These are phyloP conservation scores for Wallacemonas collosoma DNA, from an alignment of 208 protist genomes.

Conservation along the genomic window DNA sequence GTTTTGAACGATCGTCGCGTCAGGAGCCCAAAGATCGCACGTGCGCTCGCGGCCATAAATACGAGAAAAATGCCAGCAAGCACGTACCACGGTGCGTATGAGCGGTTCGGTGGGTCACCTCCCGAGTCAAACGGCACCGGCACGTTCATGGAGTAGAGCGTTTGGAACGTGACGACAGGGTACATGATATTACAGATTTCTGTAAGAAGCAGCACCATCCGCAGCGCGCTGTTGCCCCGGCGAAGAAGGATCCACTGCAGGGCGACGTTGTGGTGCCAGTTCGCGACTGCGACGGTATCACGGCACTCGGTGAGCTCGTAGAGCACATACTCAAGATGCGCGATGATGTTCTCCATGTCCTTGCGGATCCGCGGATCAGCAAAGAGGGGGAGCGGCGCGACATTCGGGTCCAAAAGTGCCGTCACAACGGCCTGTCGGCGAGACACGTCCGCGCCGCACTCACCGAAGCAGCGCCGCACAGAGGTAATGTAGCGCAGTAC, in stretches of 20 bases:
- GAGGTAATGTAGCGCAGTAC: slow-evolving; percentile 79
- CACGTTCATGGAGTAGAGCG: slow-evolving; percentile 86
- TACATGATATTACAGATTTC: slow-evolving; percentile 87
- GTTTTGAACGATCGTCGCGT: slow-evolving; percentile 59
- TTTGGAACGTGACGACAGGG: slow-evolving; percentile 76
- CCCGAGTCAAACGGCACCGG: slow-evolving; percentile 62
- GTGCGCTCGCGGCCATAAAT: slow-evolving; percentile 37
- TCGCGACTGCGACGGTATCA: slow-evolving; percentile 78
- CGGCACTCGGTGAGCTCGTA: slow-evolving; percentile 80
- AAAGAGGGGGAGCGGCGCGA: slow-evolving; percentile 63
- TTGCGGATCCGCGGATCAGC: slow-evolving; percentile 43
- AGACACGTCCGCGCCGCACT: slow-evolving; percentile 76
- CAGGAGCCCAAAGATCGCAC: slow-evolving; percentile 44
- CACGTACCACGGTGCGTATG: slow-evolving; percentile 66
- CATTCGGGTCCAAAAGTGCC: slow-evolving; percentile 61
- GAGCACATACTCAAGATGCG: slow-evolving; percentile 68
- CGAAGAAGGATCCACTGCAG: slow-evolving; percentile 68
- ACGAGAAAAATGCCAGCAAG: slow-evolving; percentile 45
- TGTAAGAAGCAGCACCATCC: slow-evolving; percentile 68
- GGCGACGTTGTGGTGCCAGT: slow-evolving; percentile 88
- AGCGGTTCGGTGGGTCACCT: slow-evolving; percentile 44
- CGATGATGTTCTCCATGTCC: slow-evolving; percentile 62
- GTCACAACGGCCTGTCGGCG: slow-evolving; percentile 72
- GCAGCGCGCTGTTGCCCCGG: slow-evolving; percentile 72
- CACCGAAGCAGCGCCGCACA: slow-evolving; percentile 79